Evolutionary conservation across 768 basidiomycete species (phyloP).

Genomic region (Mycena amicta): DNA sequence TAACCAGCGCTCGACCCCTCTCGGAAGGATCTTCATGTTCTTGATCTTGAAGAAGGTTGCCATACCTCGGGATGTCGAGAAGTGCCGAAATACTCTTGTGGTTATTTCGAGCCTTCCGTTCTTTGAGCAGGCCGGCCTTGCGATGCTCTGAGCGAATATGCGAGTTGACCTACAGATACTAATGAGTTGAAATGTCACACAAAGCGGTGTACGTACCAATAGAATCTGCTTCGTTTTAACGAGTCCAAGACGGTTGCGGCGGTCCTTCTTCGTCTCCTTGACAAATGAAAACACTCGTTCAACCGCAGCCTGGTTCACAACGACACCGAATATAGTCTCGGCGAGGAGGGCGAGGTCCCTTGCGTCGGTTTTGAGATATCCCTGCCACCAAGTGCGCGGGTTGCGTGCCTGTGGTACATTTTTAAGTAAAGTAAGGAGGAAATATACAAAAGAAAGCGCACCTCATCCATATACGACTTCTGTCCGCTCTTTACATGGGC

Average conservation of each 20-base stretch:
- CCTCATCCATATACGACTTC: neutral
- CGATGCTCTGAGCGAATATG: neutral
- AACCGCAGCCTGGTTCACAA: constrained; percentile 2
- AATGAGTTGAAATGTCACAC: neutral
- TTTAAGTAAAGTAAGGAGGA: neutral
- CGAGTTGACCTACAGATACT: neutral
- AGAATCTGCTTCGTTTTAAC: neutral
- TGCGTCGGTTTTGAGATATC: constrained; percentile 3
- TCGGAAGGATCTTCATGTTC: constrained; percentile 5
- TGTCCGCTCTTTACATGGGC: neutral
- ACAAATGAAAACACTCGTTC: constrained; percentile 1
- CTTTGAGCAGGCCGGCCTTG: neutral
- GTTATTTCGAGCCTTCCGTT: neutral
- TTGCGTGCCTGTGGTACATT: neutral
- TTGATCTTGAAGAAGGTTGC: constrained; percentile 8
- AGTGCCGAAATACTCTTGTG: neutral
- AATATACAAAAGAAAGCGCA: neutral
- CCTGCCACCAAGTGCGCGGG: neutral
- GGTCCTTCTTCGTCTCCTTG: neutral
- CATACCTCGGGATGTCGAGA: constrained; percentile 4
- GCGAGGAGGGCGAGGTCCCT: neutral
- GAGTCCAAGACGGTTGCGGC: neutral
- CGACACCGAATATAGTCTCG: neutral
- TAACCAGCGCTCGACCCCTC: constrained; percentile 4
- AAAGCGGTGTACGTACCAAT: neutral